These are phyloP conservation scores for Suillus discolor DNA, from an alignment of 768 basidiomycete genomes.

Conservation along the genomic window DNA sequence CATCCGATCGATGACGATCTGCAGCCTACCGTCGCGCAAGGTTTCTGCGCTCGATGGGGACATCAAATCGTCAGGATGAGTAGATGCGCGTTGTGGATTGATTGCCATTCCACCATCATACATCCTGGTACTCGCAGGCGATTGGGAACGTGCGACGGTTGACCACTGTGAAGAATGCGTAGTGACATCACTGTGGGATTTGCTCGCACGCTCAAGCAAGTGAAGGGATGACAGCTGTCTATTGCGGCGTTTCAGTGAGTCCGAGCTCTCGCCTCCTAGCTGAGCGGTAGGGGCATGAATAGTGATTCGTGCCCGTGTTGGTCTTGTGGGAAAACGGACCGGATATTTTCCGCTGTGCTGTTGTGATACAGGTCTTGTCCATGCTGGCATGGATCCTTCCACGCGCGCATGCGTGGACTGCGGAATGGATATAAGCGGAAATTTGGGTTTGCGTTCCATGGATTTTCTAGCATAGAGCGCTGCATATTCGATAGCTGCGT, in stretches of 20 bases:
- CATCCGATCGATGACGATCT: constrained; percentile 22
- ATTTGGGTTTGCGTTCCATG: constrained; percentile 34
- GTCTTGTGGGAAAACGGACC: constrained; percentile 8
- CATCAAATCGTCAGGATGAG: constrained; percentile 4
- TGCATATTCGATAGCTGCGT: not conserved
- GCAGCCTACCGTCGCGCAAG: not conserved
- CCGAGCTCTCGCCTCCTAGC: constrained; percentile 6
- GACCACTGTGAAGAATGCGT: constrained; percentile 36
- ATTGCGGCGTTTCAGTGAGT: constrained; percentile 10
- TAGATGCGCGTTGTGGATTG: constrained; percentile 3
- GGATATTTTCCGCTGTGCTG: constrained; percentile 1
- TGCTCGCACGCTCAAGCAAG: constrained; percentile 23
- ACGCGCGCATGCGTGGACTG: constrained; percentile 9
- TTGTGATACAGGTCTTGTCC: constrained; percentile 26
- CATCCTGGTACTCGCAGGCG: constrained; percentile 24
- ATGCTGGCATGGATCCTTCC: constrained; percentile 19
- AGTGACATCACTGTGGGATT: constrained; percentile 28
- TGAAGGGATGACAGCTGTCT: constrained; percentile 19
- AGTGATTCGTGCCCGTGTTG: constrained; percentile 11
- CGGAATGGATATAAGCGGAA: constrained; percentile 27
- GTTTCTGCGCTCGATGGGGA: constrained; percentile 4
- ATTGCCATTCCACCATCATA: constrained; percentile 20
- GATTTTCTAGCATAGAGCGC: constrained; percentile 21
- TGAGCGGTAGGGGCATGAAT: constrained; percentile 5
- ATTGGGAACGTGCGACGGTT: constrained; percentile 23